These are phyloP conservation scores for Phytopythium aichiense DNA, from an alignment of 352 stramenopile species.

Conservation along the genomic window DNA sequence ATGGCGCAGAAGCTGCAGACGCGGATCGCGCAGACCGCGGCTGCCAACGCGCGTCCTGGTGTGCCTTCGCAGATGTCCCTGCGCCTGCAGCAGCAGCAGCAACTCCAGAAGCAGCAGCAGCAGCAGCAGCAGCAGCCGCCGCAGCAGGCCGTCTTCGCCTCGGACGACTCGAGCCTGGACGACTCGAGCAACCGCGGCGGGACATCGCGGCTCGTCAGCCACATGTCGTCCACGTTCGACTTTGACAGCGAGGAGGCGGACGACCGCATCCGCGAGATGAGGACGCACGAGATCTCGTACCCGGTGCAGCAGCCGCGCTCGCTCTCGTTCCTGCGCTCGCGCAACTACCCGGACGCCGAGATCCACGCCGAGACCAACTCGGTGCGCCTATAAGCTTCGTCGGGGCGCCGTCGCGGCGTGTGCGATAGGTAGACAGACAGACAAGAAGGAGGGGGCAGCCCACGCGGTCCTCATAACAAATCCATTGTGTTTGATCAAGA, in stretches of 20 bases:
- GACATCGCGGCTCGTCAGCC: conserved; percentile 11
- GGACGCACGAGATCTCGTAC: conserved; percentile 46
- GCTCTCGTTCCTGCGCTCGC: conserved; percentile 67
- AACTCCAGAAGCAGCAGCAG: conserved; percentile 6
- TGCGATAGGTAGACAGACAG: no score
- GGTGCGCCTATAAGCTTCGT: conserved; percentile 25
- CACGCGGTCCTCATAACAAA: no score
- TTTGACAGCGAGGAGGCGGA: conserved; percentile 52
- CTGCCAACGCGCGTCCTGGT: conserved; percentile 25
- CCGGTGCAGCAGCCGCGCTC: conserved; percentile 52
- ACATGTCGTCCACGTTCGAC: conserved; percentile 46
- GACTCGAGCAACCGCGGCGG: background rate
- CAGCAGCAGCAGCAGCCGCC: conserved; percentile 4
- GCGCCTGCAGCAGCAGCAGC: conserved; percentile 9
- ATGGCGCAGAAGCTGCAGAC: conserved; percentile 48
- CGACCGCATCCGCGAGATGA: conserved; percentile 34
- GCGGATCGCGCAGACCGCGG: conserved; percentile 47
- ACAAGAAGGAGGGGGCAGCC: no score
- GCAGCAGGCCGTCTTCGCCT: conserved; percentile 8
- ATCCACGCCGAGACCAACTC: conserved; percentile 61
- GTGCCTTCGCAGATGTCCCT: conserved; percentile 4
- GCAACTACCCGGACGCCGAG: conserved; percentile 66
- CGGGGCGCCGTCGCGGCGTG: no score
- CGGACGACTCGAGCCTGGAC: conserved; percentile 6
- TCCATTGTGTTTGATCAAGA: no score